Percentiles rank a stretch among this genome's conserved stretches.
These are phyloP conservation scores for Lathyrus aphaca DNA, from an alignment of 306 rosid species.

Conservation along the genomic window DNA sequence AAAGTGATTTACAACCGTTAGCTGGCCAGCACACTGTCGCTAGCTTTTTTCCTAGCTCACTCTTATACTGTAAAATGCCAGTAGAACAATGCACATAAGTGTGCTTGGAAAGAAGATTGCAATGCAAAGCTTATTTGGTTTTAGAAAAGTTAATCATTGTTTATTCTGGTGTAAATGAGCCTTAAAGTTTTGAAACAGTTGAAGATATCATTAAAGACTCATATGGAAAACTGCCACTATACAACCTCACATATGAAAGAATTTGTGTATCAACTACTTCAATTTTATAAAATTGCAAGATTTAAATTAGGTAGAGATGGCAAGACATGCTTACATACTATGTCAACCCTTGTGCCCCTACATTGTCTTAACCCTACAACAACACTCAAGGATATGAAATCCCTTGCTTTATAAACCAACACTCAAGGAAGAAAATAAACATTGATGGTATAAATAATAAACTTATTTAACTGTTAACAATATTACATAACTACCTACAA, in stretches of 20 bases:
- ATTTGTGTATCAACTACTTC: too few species aligned
- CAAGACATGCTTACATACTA: background rate
- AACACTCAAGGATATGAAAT: too few species aligned
- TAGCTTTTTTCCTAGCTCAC: background rate
- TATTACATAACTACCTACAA: too few species aligned
- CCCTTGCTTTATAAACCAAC: too few species aligned
- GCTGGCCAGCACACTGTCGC: conserved; percentile 8
- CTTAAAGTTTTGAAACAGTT: too few species aligned
- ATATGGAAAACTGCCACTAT: too few species aligned
- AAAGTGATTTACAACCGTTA: conserved; percentile 1
- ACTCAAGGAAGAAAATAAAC: too few species aligned
- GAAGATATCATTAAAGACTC: too few species aligned
- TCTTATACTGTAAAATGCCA: background rate
- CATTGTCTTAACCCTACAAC: background rate
- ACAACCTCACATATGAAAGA: too few species aligned
- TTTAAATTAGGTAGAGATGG: background rate
- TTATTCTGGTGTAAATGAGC: too few species aligned
- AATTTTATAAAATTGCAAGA: background rate
- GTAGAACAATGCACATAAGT: background rate
- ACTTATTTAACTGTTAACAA: too few species aligned
- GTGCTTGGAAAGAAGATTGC: background rate
- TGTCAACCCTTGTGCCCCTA: background rate
- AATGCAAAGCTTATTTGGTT: conserved; percentile 8
- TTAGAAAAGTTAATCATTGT: background rate
- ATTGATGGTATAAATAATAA: too few species aligned